phyloP scores from a whole-genome alignment of 2,329 filamentous ascomycete genomes.

The Colletotrichum lindemuthianum region DNA sequence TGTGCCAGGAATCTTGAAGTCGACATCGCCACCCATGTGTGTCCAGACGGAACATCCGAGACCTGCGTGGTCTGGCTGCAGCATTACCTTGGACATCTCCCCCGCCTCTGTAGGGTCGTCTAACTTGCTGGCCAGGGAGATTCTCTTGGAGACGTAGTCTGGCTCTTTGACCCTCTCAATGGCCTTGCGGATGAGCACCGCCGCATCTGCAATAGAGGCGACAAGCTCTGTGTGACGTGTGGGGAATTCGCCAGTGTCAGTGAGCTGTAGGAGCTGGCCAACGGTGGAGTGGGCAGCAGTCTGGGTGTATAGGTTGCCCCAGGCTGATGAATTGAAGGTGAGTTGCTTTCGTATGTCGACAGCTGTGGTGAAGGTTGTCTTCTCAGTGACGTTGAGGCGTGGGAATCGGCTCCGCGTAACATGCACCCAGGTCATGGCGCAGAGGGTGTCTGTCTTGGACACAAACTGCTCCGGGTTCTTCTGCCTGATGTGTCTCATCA shows the following conservation, averaged over 20 bases:
- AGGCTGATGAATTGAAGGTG: background rate
- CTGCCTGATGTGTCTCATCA: background rate
- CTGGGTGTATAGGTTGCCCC: constrained; percentile 28
- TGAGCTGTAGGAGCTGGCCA: background rate
- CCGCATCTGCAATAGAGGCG: background rate
- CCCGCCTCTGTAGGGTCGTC: constrained; percentile 10
- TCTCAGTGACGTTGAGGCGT: constrained; percentile 1
- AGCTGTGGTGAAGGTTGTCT: constrained; percentile 14
- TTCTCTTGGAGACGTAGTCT: constrained; percentile 15
- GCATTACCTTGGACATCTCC: constrained; percentile 5
- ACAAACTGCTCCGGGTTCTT: constrained; percentile 4
- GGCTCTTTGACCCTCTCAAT: background rate
- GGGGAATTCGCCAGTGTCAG: background rate
- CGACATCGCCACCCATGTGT: constrained; percentile 31
- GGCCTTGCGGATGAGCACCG: constrained; percentile 19
- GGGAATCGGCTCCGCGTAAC: constrained; percentile 9
- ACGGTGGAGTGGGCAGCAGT: constrained; percentile 4
- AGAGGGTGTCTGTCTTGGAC: constrained; percentile 13
- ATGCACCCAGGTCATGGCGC: constrained; percentile 22
- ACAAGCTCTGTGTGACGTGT: background rate
- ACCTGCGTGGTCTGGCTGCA: constrained; percentile 13
- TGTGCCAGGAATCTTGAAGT: constrained; percentile 26
- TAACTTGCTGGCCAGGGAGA: constrained; percentile 13
- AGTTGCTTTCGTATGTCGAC: constrained; percentile 15
- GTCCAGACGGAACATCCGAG: constrained; percentile 26